Percentiles rank a stretch among this genome's conserved stretches.
phyloP scores from a whole-genome alignment of 1,284 basidiomycete species.

The Pyrrhoderma lamaoense region DNA sequence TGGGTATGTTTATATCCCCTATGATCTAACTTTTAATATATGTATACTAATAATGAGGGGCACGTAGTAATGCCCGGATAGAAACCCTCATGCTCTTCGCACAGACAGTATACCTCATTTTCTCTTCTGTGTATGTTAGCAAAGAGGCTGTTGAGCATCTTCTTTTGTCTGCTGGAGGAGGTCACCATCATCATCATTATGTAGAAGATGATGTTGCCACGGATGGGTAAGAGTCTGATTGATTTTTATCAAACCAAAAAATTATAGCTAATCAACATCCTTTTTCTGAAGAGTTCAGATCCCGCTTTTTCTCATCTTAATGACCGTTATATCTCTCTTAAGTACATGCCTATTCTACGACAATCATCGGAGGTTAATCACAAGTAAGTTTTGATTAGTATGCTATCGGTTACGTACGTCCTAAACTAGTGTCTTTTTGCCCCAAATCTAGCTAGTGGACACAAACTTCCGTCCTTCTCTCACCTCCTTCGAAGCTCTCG shows the following conservation, averaged over 20 bases:
- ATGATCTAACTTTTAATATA: neutral
- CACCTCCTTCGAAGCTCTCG: constrained; percentile 6
- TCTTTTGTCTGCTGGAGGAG: constrained; percentile 55
- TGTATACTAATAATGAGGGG: neutral
- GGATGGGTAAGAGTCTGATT: constrained; percentile 31
- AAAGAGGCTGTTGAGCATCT: constrained; percentile 89
- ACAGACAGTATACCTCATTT: constrained; percentile 85
- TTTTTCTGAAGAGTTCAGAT: constrained; percentile 52
- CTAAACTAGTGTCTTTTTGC: constrained; percentile 32
- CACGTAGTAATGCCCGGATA: constrained; percentile 64
- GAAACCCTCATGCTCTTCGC: constrained; percentile 80
- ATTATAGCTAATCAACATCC: neutral
- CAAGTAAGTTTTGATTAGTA: constrained; percentile 45
- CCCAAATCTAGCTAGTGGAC: constrained; percentile 10
- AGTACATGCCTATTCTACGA: constrained; percentile 46
- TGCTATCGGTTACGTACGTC: neutral
- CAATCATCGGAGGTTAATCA: constrained; percentile 64
- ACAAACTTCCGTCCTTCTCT: constrained; percentile 16
- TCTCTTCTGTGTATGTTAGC: constrained; percentile 86
- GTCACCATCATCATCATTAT: constrained; percentile 53
- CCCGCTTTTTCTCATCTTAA: constrained; percentile 53
- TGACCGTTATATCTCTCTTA: constrained; percentile 51
- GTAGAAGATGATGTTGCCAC: constrained; percentile 37
- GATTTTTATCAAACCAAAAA: neutral
- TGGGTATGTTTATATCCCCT: constrained; percentile 47